Base-by-base conservation (phyloP, 73 alveolate species). In the Paramecium sexaurelia region DNA sequence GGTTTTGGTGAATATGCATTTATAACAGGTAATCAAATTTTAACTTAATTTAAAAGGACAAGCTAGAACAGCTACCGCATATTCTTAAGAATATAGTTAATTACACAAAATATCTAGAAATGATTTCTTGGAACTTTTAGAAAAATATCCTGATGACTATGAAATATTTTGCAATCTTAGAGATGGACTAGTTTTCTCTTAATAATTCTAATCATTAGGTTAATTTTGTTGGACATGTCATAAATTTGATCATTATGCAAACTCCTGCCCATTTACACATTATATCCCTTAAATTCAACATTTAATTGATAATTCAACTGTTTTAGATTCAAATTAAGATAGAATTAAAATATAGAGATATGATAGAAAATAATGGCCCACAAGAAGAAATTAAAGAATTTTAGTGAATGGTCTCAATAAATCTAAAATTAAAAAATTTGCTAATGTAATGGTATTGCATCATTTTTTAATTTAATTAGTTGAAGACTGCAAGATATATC, bases 1-100 rank as follows among this genome's bases (percentile, higher is more conserved):
- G 11, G 45, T 11, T 86, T 86, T 86, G 93, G 93, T 22, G 93
- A 86, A 11, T 55, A 8, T 29, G 40, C 93, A 6, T 86, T 86
- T 22, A 35, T 57, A 19, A 61, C 93, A 61, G 67, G 67, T 51
- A 51, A 17, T 0, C 3, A 51, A 15, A 0, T 51, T 17, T 0
- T 1, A 1, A 51, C 17, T n/a, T 51, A n/a, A 51, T 3, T 17
- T 51, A 51, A 17, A n/a, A 51, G 93, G 93, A 11, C 71, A 51
- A 17, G 56, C 86, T 33, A 86, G 93, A 32, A 55, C 67, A 37
- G 93, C 93, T 7, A 61, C 93, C 15, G 93, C 93, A 9, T 40
- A 55, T 56, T 35, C 87, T n/a, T 56, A 61, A 11, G 67, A 57
- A 19, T 86, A 61, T 24, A 57, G 85, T 9, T 61, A 55, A 51